These are phyloP conservation scores for Arachis monticola DNA, from an alignment of 331 rosid genomes.

Conservation along the genomic window DNA sequence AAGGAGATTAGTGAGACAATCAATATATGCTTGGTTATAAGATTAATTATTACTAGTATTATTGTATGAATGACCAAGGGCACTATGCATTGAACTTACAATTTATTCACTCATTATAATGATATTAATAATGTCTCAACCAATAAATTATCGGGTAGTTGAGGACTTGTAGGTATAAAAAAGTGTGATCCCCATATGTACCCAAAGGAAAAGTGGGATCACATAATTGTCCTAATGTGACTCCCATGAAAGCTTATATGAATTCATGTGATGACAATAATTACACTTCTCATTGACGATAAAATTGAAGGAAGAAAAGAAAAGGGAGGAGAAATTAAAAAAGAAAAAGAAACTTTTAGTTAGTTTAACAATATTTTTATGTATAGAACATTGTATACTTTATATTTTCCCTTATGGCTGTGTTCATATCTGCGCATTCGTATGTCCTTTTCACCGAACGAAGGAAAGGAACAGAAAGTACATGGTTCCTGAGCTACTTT, in stretches of 20 bases:
- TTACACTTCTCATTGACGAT: constrained; percentile 68
- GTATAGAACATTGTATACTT: constrained; percentile 44
- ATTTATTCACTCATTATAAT: constrained; percentile 43
- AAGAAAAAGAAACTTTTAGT: constrained; percentile 26
- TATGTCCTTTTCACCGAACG: constrained; percentile 76
- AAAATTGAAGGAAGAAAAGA: constrained; percentile 40
- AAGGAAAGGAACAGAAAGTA: constrained; percentile 52
- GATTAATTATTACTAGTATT: background rate
- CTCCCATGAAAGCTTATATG: constrained; percentile 67
- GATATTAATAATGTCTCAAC: constrained; percentile 21
- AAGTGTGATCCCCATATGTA: constrained; percentile 61
- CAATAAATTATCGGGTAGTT: constrained; percentile 43
- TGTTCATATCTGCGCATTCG: constrained; percentile 68
- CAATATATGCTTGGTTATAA: too few relatives aligned
- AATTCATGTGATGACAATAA: constrained; percentile 94
- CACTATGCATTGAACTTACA: constrained; percentile 49
- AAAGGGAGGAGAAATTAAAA: too few relatives aligned
- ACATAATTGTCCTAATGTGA: constrained; percentile 86
- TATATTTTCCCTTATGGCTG: constrained; percentile 48
- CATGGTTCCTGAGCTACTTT: constrained; percentile 51
- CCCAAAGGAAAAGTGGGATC: constrained; percentile 51
- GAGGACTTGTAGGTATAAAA: constrained; percentile 57
- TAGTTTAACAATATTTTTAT: constrained; percentile 40
- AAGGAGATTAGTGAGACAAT: too few relatives aligned
- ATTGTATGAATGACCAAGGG: constrained; percentile 39